Evolutionary conservation across 371 early-diverging fungal genomes (phyloP).

Genomic region (Smittium mucronatum): DNA sequence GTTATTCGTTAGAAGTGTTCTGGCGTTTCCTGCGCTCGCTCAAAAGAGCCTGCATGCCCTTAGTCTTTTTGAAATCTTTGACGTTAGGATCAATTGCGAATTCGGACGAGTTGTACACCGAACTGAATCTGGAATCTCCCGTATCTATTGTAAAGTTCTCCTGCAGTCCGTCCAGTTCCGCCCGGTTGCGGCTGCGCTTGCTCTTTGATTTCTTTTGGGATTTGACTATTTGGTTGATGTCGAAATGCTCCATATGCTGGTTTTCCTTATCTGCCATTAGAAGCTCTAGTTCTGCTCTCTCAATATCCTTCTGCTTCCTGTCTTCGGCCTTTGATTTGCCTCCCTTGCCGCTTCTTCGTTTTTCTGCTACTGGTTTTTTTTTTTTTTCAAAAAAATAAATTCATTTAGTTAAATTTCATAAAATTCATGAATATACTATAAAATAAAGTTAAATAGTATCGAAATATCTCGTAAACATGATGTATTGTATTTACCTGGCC

Average conservation of each 20-base stretch:
- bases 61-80: conserved; percentile 85
- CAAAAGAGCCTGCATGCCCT: conserved; percentile 69
- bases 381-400: conserved; percentile 73
- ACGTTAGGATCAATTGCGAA: conserved; percentile 93
- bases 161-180: conserved; percentile 37
- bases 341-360: conserved; percentile 34
- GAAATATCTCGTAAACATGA: no score
- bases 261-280: background rate
- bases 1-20: no score
- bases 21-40: conserved; percentile 49
- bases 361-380: conserved; percentile 52
- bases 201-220: conserved; percentile 50
- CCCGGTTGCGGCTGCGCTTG: conserved; percentile 29
- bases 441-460: background rate
- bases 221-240: conserved; percentile 77
- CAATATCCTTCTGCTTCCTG: conserved; percentile 37
- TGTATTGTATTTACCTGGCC: conserved; percentile 35
- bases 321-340: conserved; percentile 32
- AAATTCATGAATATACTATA: background rate
- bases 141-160: conserved; percentile 78
- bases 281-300: conserved; percentile 15
- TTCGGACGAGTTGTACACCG: conserved; percentile 65
- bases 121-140: conserved; percentile 73
- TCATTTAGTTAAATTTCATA: conserved; percentile 45
- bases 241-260: conserved; percentile 41